Base-by-base conservation (phyloP, 2,329 filamentous ascomycete species). In the Aspergillus sp. region DNA sequence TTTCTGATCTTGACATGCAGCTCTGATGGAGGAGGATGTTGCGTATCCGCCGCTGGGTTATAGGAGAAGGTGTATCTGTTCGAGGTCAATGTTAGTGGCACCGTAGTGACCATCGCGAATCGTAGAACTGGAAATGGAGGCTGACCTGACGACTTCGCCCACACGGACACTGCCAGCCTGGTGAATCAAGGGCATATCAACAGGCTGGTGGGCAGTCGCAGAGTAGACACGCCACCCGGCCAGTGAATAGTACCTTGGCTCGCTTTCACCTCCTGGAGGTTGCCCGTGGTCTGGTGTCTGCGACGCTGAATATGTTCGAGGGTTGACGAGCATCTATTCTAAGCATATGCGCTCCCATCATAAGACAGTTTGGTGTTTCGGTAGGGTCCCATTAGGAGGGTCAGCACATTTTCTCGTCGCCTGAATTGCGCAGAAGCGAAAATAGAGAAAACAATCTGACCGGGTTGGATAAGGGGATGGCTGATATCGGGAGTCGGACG, bases 111-210 rank as follows among this genome's bases (percentile, higher is more conserved):
- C 11, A 25, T 25, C 25, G 25, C 25, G 11, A 29, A 29, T 29
- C 25, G 25, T 11, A 17, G 14, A 29, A 34, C 25, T 9, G 16
- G n/a, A 47, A 20, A 40, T 17, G 10, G 25, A 52, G 41, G 63
- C 72, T 67, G 87, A 96, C 76, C 94, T 88, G 58, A 97, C 86
- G 36, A 97, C 88, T 76, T 97, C 92, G 69, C 94, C 94, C 59
- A 97, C 89, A 74, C 93, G 96, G 70, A 97, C 88, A 76, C 83
- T 90, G 67, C 94, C 94, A 59, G 88, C 81, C 76, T 97, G 94
- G 74, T 97, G 89, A 56, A 96, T 78, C 69, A 97, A 85, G 59
- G 97, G 80, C 94, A 97, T 97, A 21, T 72, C 62, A 53, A 58
- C 57, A 40, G 60, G 60, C 45, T 57, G 54, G 47, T 52, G 53